Conservation (phyloP, 176 grass and related monocot species). For the Bromus sterilis region DNA sequence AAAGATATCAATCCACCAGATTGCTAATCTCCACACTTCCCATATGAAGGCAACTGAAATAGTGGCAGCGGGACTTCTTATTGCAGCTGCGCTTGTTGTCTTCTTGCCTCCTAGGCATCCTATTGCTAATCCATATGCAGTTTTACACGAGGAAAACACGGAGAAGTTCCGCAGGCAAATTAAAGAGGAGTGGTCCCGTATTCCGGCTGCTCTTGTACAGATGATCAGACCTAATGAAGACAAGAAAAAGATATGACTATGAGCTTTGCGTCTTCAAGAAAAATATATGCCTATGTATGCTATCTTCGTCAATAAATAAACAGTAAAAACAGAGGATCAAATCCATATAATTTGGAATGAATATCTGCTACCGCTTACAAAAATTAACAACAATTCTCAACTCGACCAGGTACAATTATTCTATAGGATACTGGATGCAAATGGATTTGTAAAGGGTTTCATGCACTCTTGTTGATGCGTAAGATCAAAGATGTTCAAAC, state of each 20-base stretch:
- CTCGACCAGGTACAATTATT: too few relatives aligned
- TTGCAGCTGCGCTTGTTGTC: slow-evolving; percentile 34
- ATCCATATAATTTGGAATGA: too few relatives aligned
- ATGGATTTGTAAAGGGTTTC: too few relatives aligned
- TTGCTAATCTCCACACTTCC: slow-evolving; percentile 20
- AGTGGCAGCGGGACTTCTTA: slow-evolving; percentile 34
- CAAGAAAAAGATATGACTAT: slow-evolving; percentile 50
- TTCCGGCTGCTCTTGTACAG: slow-evolving; percentile 71
- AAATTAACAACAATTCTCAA: too few relatives aligned
- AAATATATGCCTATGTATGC: too few relatives aligned
- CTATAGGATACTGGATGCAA: too few relatives aligned
- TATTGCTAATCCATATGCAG: slow-evolving; percentile 41
- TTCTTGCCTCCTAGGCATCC: slow-evolving; percentile 38
- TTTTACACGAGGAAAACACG: slow-evolving; percentile 55
- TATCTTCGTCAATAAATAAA: too few relatives aligned
- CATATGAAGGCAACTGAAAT: slow-evolving; percentile 38
- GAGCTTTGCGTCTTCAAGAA: neutral
- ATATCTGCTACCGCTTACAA: too few relatives aligned
- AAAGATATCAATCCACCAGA: neutral
- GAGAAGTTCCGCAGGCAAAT: slow-evolving; percentile 52
- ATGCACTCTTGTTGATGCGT: too few relatives aligned
- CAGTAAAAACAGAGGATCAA: too few relatives aligned
- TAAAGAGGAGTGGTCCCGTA: slow-evolving; percentile 70
- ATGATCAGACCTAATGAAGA: slow-evolving; percentile 47
- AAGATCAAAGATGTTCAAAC: too few relatives aligned